phyloP scores from a whole-genome alignment of 2,329 filamentous ascomycete genomes.

The Verticillium tricorpus region DNA sequence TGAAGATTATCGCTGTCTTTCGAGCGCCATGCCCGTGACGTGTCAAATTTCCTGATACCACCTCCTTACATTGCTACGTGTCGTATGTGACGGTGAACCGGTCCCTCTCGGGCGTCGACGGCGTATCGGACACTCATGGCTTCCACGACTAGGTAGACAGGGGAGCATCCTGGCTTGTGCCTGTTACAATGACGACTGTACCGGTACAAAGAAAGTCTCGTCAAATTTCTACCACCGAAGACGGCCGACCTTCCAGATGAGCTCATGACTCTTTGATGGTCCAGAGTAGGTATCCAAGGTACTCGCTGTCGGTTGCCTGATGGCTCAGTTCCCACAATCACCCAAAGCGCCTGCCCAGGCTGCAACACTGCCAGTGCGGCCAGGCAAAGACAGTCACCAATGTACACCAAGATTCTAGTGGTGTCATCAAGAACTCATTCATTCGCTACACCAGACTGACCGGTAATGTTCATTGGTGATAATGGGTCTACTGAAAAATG shows the following conservation, averaged over 20 bases:
- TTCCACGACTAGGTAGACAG: too few species aligned
- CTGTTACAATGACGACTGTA: too few species aligned
- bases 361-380: background rate
- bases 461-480: too few species aligned
- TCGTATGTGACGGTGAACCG: background rate
- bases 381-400: background rate
- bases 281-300: too few species aligned
- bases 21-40: background rate
- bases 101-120: too few species aligned
- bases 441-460: background rate
- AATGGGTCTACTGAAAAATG: background rate
- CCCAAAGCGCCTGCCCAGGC: background rate
- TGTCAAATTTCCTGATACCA: background rate
- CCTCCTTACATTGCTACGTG: background rate
- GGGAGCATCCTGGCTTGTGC: too few species aligned
- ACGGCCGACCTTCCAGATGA: too few species aligned
- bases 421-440: background rate
- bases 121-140: too few species aligned
- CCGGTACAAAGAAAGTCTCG: too few species aligned
- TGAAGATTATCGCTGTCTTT: background rate
- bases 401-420: background rate
- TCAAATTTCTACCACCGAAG: too few species aligned
- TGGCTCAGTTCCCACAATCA: background rate
- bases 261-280: too few species aligned
- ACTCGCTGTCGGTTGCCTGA: background rate